Evolutionary conservation across 108 stramenopile species (phyloP).

Genomic region (Cyclotella baltica): DNA sequence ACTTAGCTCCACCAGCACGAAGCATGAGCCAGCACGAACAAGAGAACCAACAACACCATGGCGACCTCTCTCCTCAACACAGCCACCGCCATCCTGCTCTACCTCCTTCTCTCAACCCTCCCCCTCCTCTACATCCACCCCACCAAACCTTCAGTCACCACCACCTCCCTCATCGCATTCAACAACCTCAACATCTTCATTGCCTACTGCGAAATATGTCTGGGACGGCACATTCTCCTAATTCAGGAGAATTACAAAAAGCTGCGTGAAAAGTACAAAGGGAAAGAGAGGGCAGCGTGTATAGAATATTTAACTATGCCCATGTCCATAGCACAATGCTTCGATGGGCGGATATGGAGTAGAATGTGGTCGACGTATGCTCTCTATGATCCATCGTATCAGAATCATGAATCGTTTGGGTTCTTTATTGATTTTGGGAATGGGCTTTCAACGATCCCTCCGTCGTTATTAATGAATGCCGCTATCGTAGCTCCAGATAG

Average conservation of each 20-base stretch:
- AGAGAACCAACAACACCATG: constrained; percentile 10
- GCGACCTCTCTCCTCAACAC: background rate
- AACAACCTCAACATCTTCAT: constrained; percentile 88
- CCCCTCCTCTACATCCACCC: background rate
- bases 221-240: constrained; percentile 68
- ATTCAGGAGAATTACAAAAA: constrained; percentile 69
- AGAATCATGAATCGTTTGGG: constrained; percentile 85
- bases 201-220: constrained; percentile 73
- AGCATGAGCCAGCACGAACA: too few species aligned
- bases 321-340: constrained; percentile 51
- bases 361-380: constrained; percentile 88
- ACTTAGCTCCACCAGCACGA: too few species aligned
- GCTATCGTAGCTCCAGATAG: constrained; percentile 62
- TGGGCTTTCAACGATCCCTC: constrained; percentile 80
- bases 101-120: background rate
- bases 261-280: constrained; percentile 59
- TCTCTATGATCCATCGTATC: constrained; percentile 85
- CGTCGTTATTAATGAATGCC: constrained; percentile 72
- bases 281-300: constrained; percentile 60
- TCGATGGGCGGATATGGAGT: constrained; percentile 61
- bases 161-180: constrained; percentile 69
- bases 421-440: constrained; percentile 91
- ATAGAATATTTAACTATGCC: constrained; percentile 71
- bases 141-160: constrained; percentile 1
- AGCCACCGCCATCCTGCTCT: constrained; percentile 17